Evolutionary conservation across 495 filamentous ascomycete species (phyloP).

Genomic region (Trichoderma reesei): DNA sequence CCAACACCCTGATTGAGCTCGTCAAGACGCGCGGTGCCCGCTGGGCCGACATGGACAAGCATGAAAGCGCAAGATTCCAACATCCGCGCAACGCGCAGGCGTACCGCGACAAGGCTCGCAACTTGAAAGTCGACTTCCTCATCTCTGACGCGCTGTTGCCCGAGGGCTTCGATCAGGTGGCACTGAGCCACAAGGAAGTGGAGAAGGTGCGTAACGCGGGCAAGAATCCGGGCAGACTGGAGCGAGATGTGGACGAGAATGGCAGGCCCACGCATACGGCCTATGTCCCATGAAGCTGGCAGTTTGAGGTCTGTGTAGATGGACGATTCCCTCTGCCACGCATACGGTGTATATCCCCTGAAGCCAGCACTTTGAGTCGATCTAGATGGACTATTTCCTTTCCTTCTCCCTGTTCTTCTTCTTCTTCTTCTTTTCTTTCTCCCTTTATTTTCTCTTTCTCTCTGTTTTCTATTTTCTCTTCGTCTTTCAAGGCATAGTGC

Average conservation of each 20-base stretch:
- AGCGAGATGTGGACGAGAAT: slow-evolving; percentile 28
- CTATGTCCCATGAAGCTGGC: neutral
- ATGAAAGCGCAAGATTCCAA: slow-evolving; percentile 31
- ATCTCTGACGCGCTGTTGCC: slow-evolving; percentile 37
- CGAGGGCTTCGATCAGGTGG: slow-evolving; percentile 38
- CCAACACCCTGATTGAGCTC: neutral
- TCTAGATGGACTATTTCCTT: too few species aligned
- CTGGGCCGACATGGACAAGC: slow-evolving; percentile 24
- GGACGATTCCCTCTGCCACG: too few species aligned
- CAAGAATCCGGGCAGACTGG: slow-evolving; percentile 36
- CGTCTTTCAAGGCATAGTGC: too few species aligned
- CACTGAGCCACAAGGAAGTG: slow-evolving; percentile 40
- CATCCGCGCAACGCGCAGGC: slow-evolving; percentile 46
- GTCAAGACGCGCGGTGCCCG: neutral
- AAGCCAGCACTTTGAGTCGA: too few species aligned
- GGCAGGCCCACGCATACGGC: slow-evolving; percentile 25
- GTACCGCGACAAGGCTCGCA: slow-evolving; percentile 57
- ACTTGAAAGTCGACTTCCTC: slow-evolving; percentile 50
- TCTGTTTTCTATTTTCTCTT: too few species aligned
- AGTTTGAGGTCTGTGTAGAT: too few species aligned
- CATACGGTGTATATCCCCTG: too few species aligned
- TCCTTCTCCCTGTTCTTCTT: too few species aligned
- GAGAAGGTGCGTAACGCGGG: slow-evolving; percentile 27
- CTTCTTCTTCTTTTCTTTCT: too few species aligned
- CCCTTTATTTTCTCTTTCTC: too few species aligned